Evolutionary conservation across 441 rosid genomes (phyloP), one percentile per base, ranked within the genome.

Genomic region (Hura crepitans): DNA sequence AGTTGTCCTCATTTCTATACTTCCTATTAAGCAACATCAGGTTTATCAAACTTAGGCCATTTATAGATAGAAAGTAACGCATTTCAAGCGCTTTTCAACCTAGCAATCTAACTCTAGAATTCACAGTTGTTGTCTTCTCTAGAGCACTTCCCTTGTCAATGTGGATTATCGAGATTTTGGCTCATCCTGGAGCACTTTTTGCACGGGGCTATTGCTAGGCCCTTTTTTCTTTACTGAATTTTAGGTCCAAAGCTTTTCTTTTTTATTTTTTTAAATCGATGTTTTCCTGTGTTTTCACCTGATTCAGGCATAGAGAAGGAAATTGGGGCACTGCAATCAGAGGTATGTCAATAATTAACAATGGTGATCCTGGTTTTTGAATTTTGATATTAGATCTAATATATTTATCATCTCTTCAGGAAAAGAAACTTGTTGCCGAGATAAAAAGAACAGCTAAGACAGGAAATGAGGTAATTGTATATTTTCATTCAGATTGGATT

Each of bases 351-450:
- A 58, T 67, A 35, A 51, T 78, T 72, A 64, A 23, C 46, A 43
- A 14, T 46, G 28, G 35, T 53, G 35, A 18, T 66, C 43, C 10
- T 50, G 42, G 62, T 64, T 35, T 56, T 22, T 47, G n/a, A 49
- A 45, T 1, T 27, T 62, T 57, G 37, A 14, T 42, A 9, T 31
- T 64, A 35, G 42, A 55, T 75, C 71, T 83, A 57, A 81, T 39
- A 35, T 31, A 57, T 68, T 53, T 64, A 33, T 71, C 72, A 25
- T 70, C 35, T 71, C 66, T 27, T 57, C 85, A 93, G 98, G 97
- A 93, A 83, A 91, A 93, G 79, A 91, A 86, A 83, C 96, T 93
- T 30, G 91, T 93, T 70, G 91, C 91, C 13, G 97, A 93, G 85
- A 93, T 93, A 0, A 93, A 93, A 83, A 88, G 80, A 80, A 91